phyloP scores from a whole-genome alignment of 1,284 basidiomycete species.

The Exobasidium rhododendri region DNA sequence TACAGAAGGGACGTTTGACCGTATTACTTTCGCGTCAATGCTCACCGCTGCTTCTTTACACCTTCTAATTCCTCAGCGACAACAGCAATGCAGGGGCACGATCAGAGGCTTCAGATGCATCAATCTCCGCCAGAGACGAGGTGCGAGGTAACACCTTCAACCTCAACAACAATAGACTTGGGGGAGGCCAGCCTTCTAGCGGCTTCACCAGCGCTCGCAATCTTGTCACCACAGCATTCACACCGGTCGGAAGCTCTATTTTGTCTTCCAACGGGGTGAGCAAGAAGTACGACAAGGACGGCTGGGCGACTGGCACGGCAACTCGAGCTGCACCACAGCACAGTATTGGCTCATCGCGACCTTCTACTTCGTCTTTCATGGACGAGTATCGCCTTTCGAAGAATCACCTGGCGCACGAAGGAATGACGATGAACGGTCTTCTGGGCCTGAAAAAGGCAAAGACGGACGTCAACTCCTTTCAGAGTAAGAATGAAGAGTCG shows the following conservation, averaged over 20 bases:
- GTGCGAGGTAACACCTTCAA: neutral
- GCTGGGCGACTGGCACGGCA: neutral
- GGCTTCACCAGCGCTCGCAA: neutral
- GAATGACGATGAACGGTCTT: neutral
- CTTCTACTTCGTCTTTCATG: neutral
- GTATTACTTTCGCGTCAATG: no score
- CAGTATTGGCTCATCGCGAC: neutral
- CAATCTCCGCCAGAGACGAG: neutral
- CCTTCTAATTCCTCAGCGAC: neutral
- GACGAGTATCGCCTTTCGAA: slow-evolving; percentile 5
- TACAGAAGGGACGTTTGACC: no score
- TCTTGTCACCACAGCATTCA: neutral
- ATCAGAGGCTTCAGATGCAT: neutral
- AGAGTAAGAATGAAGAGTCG: neutral
- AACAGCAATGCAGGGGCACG: slow-evolving; percentile 4
- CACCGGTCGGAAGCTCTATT: neutral
- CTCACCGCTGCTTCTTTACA: neutral
- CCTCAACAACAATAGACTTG: neutral
- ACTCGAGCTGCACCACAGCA: neutral
- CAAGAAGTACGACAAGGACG: neutral
- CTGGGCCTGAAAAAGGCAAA: neutral
- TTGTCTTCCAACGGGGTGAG: no score
- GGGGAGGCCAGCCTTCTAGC: no score
- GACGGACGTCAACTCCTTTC: neutral
- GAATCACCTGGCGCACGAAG: neutral